Conservation (phyloP, 1,139 yeast genomes). For the Wickerhamomyces sp. region DNA sequence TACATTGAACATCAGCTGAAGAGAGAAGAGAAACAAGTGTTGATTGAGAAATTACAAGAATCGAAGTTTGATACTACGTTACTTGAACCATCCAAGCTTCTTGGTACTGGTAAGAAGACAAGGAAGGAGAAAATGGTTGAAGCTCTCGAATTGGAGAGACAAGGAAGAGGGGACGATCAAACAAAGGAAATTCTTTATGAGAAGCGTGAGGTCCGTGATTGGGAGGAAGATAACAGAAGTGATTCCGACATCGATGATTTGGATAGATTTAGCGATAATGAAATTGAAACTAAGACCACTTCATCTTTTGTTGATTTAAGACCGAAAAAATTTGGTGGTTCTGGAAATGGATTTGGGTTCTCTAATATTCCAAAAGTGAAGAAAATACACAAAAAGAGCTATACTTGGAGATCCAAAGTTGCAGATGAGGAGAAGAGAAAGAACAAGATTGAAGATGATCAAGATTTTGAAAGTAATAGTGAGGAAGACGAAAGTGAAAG, state of each 20-base stretch:
- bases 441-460: conserved; percentile 35
- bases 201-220: conserved; percentile 58
- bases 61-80: conserved; percentile 70
- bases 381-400: conserved; percentile 40
- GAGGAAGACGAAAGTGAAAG: conserved; percentile 22
- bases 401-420: conserved; percentile 54
- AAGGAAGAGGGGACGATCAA: conserved; percentile 64
- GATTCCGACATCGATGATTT: conserved; percentile 25
- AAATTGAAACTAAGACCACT: conserved; percentile 11
- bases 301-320: conserved; percentile 70
- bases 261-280: conserved; percentile 16
- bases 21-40: conserved; percentile 79
- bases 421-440: conserved; percentile 41
- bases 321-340: conserved; percentile 58
- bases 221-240: conserved; percentile 41
- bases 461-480: conserved; percentile 35
- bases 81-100: conserved; percentile 64
- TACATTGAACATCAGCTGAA: conserved; percentile 84
- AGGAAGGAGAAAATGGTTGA: conserved; percentile 66
- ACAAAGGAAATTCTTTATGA: conserved; percentile 66
- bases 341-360: conserved; percentile 68
- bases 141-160: conserved; percentile 68
- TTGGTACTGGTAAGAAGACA: conserved; percentile 77
- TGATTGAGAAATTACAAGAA: conserved; percentile 65
- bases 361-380: conserved; percentile 46